Evolutionary conservation across 805 yeast genomes (phyloP), one percentile per base, ranked within the genome.

Genomic region (Tetrapisispora phaffii): DNA sequence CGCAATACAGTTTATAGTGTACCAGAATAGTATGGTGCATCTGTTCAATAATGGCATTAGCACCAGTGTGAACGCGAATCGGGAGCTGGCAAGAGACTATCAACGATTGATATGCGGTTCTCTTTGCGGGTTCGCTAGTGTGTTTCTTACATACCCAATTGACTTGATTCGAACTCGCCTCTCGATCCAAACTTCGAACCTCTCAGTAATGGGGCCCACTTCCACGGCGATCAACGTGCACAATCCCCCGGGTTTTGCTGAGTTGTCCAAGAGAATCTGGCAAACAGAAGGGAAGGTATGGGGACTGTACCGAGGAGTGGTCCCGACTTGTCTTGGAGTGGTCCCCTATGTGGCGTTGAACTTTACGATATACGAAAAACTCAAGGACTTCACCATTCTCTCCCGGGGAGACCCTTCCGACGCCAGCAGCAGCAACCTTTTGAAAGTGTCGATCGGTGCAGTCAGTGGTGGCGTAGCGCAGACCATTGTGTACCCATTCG

Each of bases 271-370:
- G 31, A 66, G 71, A 16, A 86, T 88, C 19, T 85, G 84, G 63
- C 56, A 54, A 15, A 74, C 72, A 15, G 98, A 90, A 65, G 97
- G 97, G 32, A 96, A 96, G 0, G 21, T 86, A 8, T 49, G 59
- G 2, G 95, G 88, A 0, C 68, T 90, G 15, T 90, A 85, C 60
- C 72, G 89, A 42, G 98, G 98, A 2, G 70, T 89, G 12, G 69
- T 81, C 49, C 96, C 97, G n/a, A 90, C 97, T 0, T 78, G 89
- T 1, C 66, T 85, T 46, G 97, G 97, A 1, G 96, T 93, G 19
- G 97, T 96, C 1, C 97, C 97, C 1, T 93, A 89, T 58, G 96
- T 87, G 28, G 96, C 96, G 4, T 75, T 90, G 43, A 90, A 89
- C 65, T 90, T 90, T 60, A 82, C 96, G 2, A 79, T 87, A 39